Evolutionary conservation across 1,284 basidiomycete species (phyloP).

Genomic region (Athelia sp.): DNA sequence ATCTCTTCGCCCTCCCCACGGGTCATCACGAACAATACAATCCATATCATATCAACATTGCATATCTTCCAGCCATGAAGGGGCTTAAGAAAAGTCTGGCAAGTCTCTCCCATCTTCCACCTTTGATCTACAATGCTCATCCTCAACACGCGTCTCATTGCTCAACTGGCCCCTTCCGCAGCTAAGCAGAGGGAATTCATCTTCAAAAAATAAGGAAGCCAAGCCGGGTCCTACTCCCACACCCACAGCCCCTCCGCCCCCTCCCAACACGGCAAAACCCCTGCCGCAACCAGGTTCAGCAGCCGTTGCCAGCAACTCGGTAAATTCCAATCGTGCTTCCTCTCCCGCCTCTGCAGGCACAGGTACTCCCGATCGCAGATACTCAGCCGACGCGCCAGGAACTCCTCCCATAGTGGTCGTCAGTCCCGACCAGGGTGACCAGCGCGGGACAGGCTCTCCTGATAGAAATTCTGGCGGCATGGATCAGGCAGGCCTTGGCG

Average conservation of each 20-base stretch:
- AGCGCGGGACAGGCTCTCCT: slow-evolving; percentile 30
- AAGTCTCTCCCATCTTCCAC: slow-evolving; percentile 15
- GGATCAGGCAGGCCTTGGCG: slow-evolving; percentile 31
- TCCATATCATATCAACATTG: background rate
- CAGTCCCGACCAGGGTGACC: slow-evolving; percentile 71
- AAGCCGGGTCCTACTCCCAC: slow-evolving; percentile 39
- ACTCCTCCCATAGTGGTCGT: slow-evolving; percentile 89
- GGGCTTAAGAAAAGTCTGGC: slow-evolving; percentile 87
- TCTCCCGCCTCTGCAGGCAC: slow-evolving; percentile 31
- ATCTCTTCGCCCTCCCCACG: too few relatives aligned
- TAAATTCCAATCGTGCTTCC: slow-evolving; percentile 39
- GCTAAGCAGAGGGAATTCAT: slow-evolving; percentile 67
- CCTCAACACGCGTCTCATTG: slow-evolving; percentile 8
- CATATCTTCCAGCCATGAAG: slow-evolving; percentile 58
- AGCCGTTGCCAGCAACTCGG: slow-evolving; percentile 30
- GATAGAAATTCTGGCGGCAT: slow-evolving; percentile 51
- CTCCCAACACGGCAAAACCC: slow-evolving; percentile 64
- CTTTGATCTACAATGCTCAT: slow-evolving; percentile 8
- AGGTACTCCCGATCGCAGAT: slow-evolving; percentile 47
- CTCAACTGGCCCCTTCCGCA: slow-evolving; percentile 22
- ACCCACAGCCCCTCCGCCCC: slow-evolving; percentile 53
- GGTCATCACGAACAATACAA: too few relatives aligned
- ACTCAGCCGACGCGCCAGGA: slow-evolving; percentile 35
- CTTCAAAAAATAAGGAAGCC: slow-evolving; percentile 64
- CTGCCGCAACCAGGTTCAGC: slow-evolving; percentile 42